These are phyloP conservation scores for Dictyostelium capitatum DNA, from an alignment of 78 protist genomes.

Conservation along the genomic window DNA sequence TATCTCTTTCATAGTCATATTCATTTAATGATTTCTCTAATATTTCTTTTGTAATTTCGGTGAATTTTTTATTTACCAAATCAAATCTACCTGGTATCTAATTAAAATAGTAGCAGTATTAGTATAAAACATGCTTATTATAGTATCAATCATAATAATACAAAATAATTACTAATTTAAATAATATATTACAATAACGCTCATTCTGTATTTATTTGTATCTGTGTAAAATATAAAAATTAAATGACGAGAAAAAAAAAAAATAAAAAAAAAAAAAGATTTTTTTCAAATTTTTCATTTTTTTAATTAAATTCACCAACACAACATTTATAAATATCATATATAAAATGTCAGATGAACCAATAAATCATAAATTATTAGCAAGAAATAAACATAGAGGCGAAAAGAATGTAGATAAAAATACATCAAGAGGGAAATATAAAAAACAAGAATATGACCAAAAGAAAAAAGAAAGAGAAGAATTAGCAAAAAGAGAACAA, in stretches of 20 bases:
- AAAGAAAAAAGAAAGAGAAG: constrained; percentile 28
- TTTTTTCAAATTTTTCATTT: background rate
- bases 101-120: background rate
- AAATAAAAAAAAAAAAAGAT: background rate
- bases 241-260: too few species aligned
- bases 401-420: constrained; percentile 25
- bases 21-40: background rate
- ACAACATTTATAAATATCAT: background rate
- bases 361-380: constrained; percentile 34
- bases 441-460: constrained; percentile 32
- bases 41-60: background rate
- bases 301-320: background rate
- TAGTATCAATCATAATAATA: too few species aligned
- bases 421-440: constrained; percentile 37
- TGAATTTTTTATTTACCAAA: constrained; percentile 19
- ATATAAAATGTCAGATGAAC: constrained; percentile 74
- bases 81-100: constrained; percentile 74
- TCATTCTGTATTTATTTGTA: background rate
- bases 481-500: constrained; percentile 21
- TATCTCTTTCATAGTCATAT: background rate
- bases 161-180: background rate
- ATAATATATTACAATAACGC: background rate
- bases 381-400: constrained; percentile 34
- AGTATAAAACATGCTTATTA: too few species aligned
- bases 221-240: too few species aligned